Evolutionary conservation across 768 basidiomycete species (phyloP).

Genomic region (Kondoa malvinella): DNA sequence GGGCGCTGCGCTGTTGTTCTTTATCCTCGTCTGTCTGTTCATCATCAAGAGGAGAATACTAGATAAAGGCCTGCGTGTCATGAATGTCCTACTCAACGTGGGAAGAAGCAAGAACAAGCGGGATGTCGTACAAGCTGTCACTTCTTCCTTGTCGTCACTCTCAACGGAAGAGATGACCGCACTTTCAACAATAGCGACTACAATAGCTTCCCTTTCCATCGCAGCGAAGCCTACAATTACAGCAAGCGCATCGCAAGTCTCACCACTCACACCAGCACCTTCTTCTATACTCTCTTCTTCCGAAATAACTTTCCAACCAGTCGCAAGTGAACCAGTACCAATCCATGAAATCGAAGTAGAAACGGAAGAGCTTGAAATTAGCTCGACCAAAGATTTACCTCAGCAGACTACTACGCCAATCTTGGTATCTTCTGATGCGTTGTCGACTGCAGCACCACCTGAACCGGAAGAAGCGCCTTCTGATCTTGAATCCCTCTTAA

Average conservation of each 20-base stretch:
- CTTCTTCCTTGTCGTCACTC: background rate
- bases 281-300: background rate
- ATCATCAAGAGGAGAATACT: conserved; percentile 75
- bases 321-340: background rate
- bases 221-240: too few relatives aligned
- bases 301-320: background rate
- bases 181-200: conserved; percentile 10
- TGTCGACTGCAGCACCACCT: background rate
- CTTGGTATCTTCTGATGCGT: background rate
- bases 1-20: conserved; percentile 60
- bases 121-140: background rate
- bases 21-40: conserved; percentile 63
- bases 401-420: background rate
- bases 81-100: background rate
- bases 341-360: background rate
- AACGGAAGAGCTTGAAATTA: too few relatives aligned
- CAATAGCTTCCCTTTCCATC: background rate
- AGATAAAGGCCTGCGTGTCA: conserved; percentile 57
- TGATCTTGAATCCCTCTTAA: too few relatives aligned
- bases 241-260: background rate
- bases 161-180: background rate
- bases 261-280: background rate
- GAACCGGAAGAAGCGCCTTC: too few relatives aligned
- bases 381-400: too few relatives aligned
- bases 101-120: background rate